phyloP scores from a whole-genome alignment of 169 alveolate genomes.

The Plasmodium vinckei region DNA sequence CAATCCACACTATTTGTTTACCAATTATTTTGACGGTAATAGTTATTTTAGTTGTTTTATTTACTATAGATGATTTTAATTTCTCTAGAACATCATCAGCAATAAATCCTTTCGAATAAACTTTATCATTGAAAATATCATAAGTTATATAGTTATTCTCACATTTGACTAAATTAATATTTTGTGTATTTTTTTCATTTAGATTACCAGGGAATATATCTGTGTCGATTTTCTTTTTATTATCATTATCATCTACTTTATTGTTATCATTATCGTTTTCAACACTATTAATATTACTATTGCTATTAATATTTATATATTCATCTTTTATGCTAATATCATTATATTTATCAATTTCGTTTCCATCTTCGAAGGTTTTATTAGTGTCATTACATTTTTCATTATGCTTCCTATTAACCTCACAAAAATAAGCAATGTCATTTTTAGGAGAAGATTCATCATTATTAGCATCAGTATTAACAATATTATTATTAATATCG shows the following conservation, averaged over 20 bases:
- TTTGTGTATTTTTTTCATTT: not conserved
- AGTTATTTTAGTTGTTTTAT: slow-evolving; percentile 13
- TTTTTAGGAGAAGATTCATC: not conserved
- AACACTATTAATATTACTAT: not conserved
- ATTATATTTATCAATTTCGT: slow-evolving; percentile 1
- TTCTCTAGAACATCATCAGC: slow-evolving; percentile 10
- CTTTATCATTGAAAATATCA: slow-evolving; percentile 32
- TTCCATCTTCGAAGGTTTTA: slow-evolving; percentile 1
- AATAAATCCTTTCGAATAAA: slow-evolving; percentile 28
- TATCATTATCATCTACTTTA: not conserved
- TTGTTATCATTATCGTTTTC: not conserved
- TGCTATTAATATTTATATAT: not conserved
- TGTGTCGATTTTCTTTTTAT: slow-evolving; percentile 1
- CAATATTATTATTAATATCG: slow-evolving; percentile 10
- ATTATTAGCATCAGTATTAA: too few species aligned
- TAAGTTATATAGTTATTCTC: slow-evolving; percentile 25
- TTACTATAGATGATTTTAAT: slow-evolving; percentile 4
- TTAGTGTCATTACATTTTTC: slow-evolving; percentile 9
- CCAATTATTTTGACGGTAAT: slow-evolving; percentile 66
- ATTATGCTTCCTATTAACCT: not conserved
- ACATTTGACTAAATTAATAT: not conserved
- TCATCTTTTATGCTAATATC: not conserved
- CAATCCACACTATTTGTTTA: slow-evolving; percentile 63
- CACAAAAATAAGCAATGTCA: not conserved
- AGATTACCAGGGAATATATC: slow-evolving; percentile 5